Evolutionary conservation across 2,329 filamentous ascomycete species (phyloP), one percentile per base, ranked within the genome.

Genomic region (Colletotrichum gigasporum): DNA sequence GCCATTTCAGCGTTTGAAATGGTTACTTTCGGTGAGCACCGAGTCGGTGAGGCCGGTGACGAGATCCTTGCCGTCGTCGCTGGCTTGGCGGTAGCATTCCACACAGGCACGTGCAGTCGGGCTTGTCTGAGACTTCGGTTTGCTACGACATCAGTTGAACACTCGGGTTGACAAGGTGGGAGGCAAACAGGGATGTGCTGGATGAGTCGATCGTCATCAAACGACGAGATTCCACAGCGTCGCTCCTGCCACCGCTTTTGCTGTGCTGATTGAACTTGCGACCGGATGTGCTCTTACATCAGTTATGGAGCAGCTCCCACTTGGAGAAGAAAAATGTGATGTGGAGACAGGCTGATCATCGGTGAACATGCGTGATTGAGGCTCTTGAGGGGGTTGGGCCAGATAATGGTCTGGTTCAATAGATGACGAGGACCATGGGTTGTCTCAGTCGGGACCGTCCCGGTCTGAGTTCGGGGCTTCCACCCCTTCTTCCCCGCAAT

Each of bases 401-500:
- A 35, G 34, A n/a, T 30, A 45, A 28, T 47, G 45, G 26, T 37
- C 35, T 51, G n/a, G 32, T 39, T 39, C 35, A 39, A 58, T 32
- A 8, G 35, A 50, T 39, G 50, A 45, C 34, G 41, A 65, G 50
- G 57, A 30, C 61, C 34, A 64, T 41, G 50, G 56, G 32, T 63
- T 58, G 62, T 65, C 62, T 61, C 62, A 62, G 56, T 55, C 34
- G 42, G 62, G 61, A 54, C 56, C 42, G 56, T 54, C 50, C 48
- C 16, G 37, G 56, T 54, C 44, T 20, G 42, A 65, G 56, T 44
- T 35, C 39, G 47, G 30, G 41, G 47, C 54, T 59, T 41, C 55
- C 56, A 54, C 56, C 62, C 61, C 48, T 65, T 51, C 35, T 58
- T 65, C 62, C 62, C 62, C 62, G 62, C 62, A 65, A 61, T 28